Conservation (phyloP, 352 stramenopile species). For the Phytopythium aichiense region DNA sequence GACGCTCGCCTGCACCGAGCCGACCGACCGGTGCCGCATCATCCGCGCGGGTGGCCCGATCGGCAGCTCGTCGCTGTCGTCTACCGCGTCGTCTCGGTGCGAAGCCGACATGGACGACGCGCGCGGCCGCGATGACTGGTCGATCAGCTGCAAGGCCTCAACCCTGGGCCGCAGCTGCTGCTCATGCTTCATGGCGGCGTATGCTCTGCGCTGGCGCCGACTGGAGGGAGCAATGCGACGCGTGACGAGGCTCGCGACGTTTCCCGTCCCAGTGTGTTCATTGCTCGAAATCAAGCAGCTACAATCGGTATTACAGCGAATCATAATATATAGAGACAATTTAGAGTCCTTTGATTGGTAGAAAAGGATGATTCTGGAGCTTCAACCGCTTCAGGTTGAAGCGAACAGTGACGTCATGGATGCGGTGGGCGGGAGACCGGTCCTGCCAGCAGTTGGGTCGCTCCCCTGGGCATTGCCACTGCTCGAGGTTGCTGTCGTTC, state of each 20-base stretch:
- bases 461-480: not conserved
- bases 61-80: not conserved
- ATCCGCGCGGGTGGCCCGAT: not conserved
- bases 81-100: not conserved
- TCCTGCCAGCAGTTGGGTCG: not conserved
- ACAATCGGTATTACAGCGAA: not conserved
- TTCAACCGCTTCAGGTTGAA: not conserved
- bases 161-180: not conserved
- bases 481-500: not conserved
- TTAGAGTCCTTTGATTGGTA: not conserved
- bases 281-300: not conserved
- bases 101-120: not conserved
- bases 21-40: slow-evolving; percentile 4
- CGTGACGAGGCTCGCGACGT: slow-evolving; percentile 1
- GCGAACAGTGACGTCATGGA: slow-evolving; percentile 1
- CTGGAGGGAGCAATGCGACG: not conserved
- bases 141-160: not conserved
- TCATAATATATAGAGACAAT: not conserved
- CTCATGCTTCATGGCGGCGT: not conserved
- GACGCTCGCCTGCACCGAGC: slow-evolving; percentile 14
- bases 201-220: not conserved
- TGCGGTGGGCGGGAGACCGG: not conserved
- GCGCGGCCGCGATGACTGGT: not conserved
- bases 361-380: not conserved
- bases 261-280: not conserved